Conservation (phyloP, 1,284 basidiomycete genomes). For the Hemileia vastatrix region DNA sequence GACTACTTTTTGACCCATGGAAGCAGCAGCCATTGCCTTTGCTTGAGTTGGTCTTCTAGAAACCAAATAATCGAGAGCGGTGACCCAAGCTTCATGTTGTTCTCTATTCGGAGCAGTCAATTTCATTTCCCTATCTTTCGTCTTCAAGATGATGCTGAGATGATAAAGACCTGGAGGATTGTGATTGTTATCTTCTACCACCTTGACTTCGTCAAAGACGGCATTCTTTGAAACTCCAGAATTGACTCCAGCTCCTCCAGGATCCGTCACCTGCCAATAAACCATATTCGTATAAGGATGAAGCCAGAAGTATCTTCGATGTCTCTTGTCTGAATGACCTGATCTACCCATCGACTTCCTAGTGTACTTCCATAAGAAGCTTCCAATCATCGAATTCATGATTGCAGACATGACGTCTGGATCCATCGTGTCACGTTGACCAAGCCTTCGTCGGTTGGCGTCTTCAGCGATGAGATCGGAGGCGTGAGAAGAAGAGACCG, state of each 20-base stretch:
- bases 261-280: conserved; percentile 41
- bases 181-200: conserved; percentile 38
- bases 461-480: conserved; percentile 28
- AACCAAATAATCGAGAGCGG: conserved; percentile 37
- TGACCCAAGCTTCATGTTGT: conserved; percentile 40
- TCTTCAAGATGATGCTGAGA: conserved; percentile 38
- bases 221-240: conserved; percentile 40
- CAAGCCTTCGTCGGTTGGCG: conserved; percentile 24
- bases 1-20: not conserved
- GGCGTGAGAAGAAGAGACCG: conserved; percentile 29
- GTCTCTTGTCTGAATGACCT: conserved; percentile 37
- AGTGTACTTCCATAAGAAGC: conserved; percentile 42
- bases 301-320: conserved; percentile 42
- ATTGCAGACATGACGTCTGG: conserved; percentile 41
- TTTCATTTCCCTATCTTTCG: conserved; percentile 38
- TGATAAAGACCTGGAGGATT: conserved; percentile 38
- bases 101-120: conserved; percentile 38
- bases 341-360: conserved; percentile 35
- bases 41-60: not conserved
- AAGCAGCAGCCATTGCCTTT: conserved; percentile 2
- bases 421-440: conserved; percentile 31
- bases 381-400: conserved; percentile 43
- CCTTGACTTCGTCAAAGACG: conserved; percentile 35
- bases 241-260: conserved; percentile 32
- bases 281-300: conserved; percentile 43